Evolutionary conservation across 164 flowering plant species (phyloP).

Genomic region (Stephania yunnanensis): DNA sequence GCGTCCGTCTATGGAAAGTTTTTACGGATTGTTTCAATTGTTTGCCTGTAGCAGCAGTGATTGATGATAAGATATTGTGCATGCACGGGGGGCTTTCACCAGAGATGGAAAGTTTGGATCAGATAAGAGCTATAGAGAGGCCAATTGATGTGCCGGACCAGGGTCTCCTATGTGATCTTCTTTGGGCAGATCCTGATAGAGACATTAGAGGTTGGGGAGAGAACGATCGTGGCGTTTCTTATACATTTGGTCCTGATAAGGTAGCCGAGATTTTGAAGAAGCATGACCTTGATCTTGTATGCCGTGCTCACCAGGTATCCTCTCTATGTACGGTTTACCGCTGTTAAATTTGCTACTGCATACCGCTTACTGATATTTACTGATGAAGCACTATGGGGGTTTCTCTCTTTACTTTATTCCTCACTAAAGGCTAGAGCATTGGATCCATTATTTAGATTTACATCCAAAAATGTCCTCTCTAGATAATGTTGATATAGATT

Average conservation of each 20-base stretch:
- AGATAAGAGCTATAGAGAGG: constrained; percentile 12
- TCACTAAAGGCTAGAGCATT: too few relatives aligned
- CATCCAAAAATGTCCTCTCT: too few relatives aligned
- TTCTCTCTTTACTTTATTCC: too few relatives aligned
- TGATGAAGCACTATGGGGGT: too few relatives aligned
- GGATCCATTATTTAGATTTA: too few relatives aligned
- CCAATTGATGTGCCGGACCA: constrained; percentile 13
- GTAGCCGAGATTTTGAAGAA: constrained; percentile 10
- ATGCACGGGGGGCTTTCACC: constrained; percentile 14
- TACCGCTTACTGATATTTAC: neutral
- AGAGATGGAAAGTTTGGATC: constrained; percentile 9
- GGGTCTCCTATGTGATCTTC: constrained; percentile 11
- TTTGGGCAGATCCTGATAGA: constrained; percentile 15
- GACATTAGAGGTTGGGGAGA: constrained; percentile 12
- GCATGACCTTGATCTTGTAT: constrained; percentile 13
- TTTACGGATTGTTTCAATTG: constrained; percentile 11
- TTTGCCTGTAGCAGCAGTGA: constrained; percentile 9
- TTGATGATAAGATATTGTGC: constrained; percentile 11
- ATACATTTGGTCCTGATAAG: constrained; percentile 8
- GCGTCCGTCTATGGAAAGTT: constrained; percentile 12
- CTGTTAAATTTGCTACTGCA: neutral
- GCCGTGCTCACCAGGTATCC: constrained; percentile 14
- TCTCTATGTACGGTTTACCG: neutral
- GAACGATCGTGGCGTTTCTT: constrained; percentile 11
- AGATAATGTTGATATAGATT: too few relatives aligned